Base-by-base conservation (phyloP, 441 rosid species). In the California macrophylla region DNA sequence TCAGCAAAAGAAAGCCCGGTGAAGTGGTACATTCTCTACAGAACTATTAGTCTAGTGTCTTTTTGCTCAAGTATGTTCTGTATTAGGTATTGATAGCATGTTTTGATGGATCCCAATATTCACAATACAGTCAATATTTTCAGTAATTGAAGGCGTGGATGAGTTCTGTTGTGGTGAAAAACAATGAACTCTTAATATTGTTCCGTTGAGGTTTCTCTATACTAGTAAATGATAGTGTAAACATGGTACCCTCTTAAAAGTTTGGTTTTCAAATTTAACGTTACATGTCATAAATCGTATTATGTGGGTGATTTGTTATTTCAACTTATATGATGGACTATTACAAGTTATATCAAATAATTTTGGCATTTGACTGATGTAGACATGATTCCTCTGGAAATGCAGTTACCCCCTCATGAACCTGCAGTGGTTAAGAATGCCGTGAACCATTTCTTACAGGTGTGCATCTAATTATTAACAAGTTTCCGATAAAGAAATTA, bases 361-460 rank as follows among this genome's bases (percentile, higher is more conserved):
- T 58, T 9, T 12, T 58, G 28, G 29, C 30, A 64, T 58, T 32
- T n/a, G 25, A 69, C 4, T 66, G 29, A 28, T 21, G 18, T 47
- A 36, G 52, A 5, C 21, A 30, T 7, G 7, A 47, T 68, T 75
- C 52, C 3, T 25, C 61, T 36, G 68, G 30, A 66, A 75, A 52
- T 86, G 83, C 88, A 94, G 96, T 84, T 94, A 82, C 87, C 86
- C 3, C 96, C 97, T 64, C 98, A 91, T 80, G 98, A 91, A 58
- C 91, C 98, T 73, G 72, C 73, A 20, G 96, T 91, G 67, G 97
- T 93, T 75, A 89, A 77, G 79, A 88, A 73, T 82, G 98, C 98
- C 23, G 92, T 89, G 69, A 93, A 93, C 80, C 98, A 91, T 82
- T 93, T 93, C 81, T 80, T 91, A 78, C 91, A 89, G 98, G 98